Percentiles rank a stretch among this genome's conserved stretches.
Conservation (phyloP, 805 yeast species). For the Candida vartiovaarae region DNA sequence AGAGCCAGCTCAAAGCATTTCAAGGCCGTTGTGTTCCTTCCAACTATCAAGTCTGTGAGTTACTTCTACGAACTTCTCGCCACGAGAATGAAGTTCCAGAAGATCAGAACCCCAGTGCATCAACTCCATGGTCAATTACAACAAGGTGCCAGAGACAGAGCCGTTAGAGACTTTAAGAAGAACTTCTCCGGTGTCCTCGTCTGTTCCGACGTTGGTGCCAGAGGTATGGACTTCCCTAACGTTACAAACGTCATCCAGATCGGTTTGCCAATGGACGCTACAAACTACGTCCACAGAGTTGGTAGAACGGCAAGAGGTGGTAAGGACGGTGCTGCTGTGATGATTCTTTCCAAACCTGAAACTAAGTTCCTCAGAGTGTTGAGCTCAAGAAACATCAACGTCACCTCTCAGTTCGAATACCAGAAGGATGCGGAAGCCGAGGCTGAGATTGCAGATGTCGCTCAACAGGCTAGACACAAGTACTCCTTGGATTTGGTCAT, state of each 20-base stretch:
- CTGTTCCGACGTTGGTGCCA: slow-evolving; percentile 89
- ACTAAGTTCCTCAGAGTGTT: slow-evolving; percentile 45
- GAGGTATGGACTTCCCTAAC: slow-evolving; percentile 93
- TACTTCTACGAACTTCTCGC: slow-evolving; percentile 30
- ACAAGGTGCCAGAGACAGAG: slow-evolving; percentile 59
- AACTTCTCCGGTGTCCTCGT: slow-evolving; percentile 51
- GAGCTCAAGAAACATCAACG: slow-evolving; percentile 46
- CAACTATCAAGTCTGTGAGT: slow-evolving; percentile 64
- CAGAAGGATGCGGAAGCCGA: slow-evolving; percentile 31
- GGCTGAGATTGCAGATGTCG: slow-evolving; percentile 23
- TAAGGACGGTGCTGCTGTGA: slow-evolving; percentile 59
- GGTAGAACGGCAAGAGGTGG: slow-evolving; percentile 98
- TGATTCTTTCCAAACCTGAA: slow-evolving; percentile 54
- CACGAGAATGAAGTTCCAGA: slow-evolving; percentile 15
- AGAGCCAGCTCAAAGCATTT: slow-evolving; percentile 34
- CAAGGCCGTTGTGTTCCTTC: slow-evolving; percentile 79
- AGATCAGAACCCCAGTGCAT: slow-evolving; percentile 24
- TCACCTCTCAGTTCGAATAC: slow-evolving; percentile 37
- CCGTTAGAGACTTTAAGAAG: slow-evolving; percentile 47
- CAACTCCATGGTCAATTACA: slow-evolving; percentile 69
- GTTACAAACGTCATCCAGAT: slow-evolving; percentile 82
- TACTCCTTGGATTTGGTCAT: slow-evolving; percentile 26
- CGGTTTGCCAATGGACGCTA: slow-evolving; percentile 63
- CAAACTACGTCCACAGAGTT: slow-evolving; percentile 86
- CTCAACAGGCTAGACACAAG: slow-evolving; percentile 20